phyloP scores from a whole-genome alignment of 2,329 filamentous ascomycete species.

The Camillea tinctor region DNA sequence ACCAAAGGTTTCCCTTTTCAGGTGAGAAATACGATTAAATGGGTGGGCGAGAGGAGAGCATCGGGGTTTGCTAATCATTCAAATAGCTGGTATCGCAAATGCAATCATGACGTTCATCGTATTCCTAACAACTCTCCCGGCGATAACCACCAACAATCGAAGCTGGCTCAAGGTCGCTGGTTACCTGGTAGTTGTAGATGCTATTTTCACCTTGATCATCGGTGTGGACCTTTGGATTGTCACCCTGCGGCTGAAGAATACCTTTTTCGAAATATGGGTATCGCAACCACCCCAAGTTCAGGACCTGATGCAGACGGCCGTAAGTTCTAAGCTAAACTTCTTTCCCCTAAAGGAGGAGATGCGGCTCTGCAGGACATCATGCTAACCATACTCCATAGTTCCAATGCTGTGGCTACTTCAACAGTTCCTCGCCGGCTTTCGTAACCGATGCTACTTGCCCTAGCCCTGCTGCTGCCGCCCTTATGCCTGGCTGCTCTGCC shows the following conservation, averaged over 20 bases:
- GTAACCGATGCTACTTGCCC: slow-evolving; percentile 66
- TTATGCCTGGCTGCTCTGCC: slow-evolving; percentile 67
- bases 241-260: slow-evolving; percentile 66
- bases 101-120: slow-evolving; percentile 69
- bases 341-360: background rate
- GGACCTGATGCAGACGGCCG: slow-evolving; percentile 67
- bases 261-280: slow-evolving; percentile 61
- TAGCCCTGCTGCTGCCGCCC: slow-evolving; percentile 67
- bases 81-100: slow-evolving; percentile 68
- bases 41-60: background rate
- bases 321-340: slow-evolving; percentile 37
- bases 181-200: slow-evolving; percentile 61
- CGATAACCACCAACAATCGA: slow-evolving; percentile 65
- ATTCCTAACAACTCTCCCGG: slow-evolving; percentile 68
- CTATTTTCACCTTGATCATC: slow-evolving; percentile 62
- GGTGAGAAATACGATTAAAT: slow-evolving; percentile 29
- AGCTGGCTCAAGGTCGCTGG: slow-evolving; percentile 69
- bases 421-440: slow-evolving; percentile 70
- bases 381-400: slow-evolving; percentile 52
- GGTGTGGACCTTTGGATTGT: slow-evolving; percentile 71
- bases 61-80: background rate
- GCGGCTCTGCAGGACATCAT: slow-evolving; percentile 13
- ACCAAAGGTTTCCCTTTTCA: slow-evolving; percentile 52
- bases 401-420: slow-evolving; percentile 76
- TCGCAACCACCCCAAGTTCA: slow-evolving; percentile 57